Percentiles rank a stretch among this genome's conserved stretches.
Conservation (phyloP, 371 early-diverging fungal species). For the Mucor lusitanicus region DNA sequence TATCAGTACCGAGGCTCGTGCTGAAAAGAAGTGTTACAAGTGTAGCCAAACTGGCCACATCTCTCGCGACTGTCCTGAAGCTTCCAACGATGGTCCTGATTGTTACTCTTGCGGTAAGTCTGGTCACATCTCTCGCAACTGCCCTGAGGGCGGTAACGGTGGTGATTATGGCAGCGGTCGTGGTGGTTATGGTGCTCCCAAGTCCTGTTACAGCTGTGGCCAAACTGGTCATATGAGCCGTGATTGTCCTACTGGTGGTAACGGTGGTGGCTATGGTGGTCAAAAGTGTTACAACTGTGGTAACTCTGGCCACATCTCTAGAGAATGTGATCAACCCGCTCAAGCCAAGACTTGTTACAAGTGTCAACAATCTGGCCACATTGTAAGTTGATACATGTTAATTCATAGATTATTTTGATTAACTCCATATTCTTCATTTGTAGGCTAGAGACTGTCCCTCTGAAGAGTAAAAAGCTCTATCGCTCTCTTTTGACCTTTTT, state of each 20-base stretch:
- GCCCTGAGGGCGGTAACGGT: slow-evolving; percentile 47
- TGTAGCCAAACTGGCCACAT: slow-evolving; percentile 64
- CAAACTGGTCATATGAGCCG: slow-evolving; percentile 53
- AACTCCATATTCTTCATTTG: not conserved
- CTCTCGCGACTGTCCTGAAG: slow-evolving; percentile 63
- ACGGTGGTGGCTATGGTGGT: slow-evolving; percentile 9
- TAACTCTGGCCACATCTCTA: slow-evolving; percentile 51
- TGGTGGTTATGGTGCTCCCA: slow-evolving; percentile 23
- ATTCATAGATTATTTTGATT: slow-evolving; percentile 12
- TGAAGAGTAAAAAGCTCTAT: slow-evolving; percentile 14
- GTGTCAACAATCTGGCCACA: slow-evolving; percentile 49
- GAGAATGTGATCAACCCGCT: slow-evolving; percentile 46
- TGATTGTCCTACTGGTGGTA: slow-evolving; percentile 33
- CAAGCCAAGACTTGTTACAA: slow-evolving; percentile 66
- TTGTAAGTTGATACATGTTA: slow-evolving; percentile 16
- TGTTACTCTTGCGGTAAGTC: slow-evolving; percentile 62
- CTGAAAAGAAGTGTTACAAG: slow-evolving; percentile 61
- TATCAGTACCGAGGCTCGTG: slow-evolving; percentile 56
- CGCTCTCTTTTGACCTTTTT: not conserved
- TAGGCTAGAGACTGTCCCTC: slow-evolving; percentile 36
- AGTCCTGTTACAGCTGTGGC: slow-evolving; percentile 61
- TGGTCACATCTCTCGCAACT: slow-evolving; percentile 67
- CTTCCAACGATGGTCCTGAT: slow-evolving; percentile 46
- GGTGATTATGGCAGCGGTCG: slow-evolving; percentile 14
- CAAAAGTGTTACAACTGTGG: slow-evolving; percentile 76